Evolutionary conservation across 495 filamentous ascomycete species (phyloP).

Genomic region (Daldinia grandis): DNA sequence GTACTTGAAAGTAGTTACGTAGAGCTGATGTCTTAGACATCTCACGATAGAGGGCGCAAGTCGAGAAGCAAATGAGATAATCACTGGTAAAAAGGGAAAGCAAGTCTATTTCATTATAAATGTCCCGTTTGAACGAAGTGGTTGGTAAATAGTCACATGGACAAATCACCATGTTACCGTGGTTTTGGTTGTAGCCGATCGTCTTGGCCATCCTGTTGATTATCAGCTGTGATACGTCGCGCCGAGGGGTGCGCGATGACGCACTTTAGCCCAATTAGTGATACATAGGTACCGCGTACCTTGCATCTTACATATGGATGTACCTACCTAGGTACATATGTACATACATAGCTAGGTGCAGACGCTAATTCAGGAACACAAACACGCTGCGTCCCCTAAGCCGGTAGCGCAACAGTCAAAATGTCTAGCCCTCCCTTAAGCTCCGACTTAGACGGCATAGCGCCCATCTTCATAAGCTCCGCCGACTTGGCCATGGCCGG

Average conservation of each 20-base stretch:
- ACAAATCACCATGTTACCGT: constrained; percentile 25
- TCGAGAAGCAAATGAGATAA: not conserved
- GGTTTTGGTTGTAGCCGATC: constrained; percentile 12
- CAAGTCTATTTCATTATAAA: constrained; percentile 4
- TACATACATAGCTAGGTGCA: too few relatives aligned
- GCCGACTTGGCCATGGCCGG: constrained; percentile 83
- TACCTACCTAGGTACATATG: too few relatives aligned
- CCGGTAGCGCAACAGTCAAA: constrained; percentile 59
- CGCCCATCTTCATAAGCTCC: constrained; percentile 83
- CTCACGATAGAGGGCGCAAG: not conserved
- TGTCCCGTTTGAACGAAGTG: constrained; percentile 11
- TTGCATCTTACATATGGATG: not conserved
- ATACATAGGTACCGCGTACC: not conserved
- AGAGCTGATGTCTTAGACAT: not conserved
- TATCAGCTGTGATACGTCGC: not conserved
- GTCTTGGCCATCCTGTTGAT: constrained; percentile 15
- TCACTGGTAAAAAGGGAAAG: not conserved
- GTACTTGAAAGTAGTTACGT: too few relatives aligned
- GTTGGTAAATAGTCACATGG: constrained; percentile 29
- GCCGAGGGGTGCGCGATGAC: constrained; percentile 24
- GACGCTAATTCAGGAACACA: not conserved
- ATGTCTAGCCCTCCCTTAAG: constrained; percentile 79
- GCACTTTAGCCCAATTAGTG: constrained; percentile 19
- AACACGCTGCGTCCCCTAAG: constrained; percentile 27
- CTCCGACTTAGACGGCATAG: constrained; percentile 84